These are phyloP conservation scores for Rhodotorula sp. DNA, from an alignment of 1,284 basidiomycete species.

Conservation along the genomic window DNA sequence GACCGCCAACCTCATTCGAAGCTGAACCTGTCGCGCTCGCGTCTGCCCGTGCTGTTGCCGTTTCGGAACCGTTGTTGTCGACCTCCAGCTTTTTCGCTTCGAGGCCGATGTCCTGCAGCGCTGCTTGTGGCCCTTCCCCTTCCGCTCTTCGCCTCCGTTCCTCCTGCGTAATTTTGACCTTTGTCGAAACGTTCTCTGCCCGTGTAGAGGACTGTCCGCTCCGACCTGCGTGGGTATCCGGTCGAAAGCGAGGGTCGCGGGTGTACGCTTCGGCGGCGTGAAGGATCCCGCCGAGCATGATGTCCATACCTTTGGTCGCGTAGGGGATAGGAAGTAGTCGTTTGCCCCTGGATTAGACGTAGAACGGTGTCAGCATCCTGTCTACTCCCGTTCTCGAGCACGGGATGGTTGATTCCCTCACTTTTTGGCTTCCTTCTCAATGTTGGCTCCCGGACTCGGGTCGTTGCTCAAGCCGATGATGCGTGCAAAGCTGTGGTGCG, in stretches of 20 bases:
- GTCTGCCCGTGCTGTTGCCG: background rate
- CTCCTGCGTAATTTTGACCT: conserved; percentile 22
- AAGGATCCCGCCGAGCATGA: conserved; percentile 89
- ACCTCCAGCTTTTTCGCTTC: background rate
- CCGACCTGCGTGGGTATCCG: background rate
- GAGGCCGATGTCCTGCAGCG: conserved; percentile 34
- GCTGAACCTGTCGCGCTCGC: background rate
- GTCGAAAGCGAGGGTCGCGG: conserved; percentile 45
- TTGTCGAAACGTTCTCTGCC: background rate
- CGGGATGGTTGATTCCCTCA: conserved; percentile 50
- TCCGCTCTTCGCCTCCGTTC: conserved; percentile 29
- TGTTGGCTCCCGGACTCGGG: conserved; percentile 96
- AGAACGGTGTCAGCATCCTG: background rate
- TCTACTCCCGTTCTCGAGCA: background rate
- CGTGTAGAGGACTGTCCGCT: background rate
- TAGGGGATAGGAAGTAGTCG: conserved; percentile 83
- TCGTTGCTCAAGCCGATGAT: conserved; percentile 96
- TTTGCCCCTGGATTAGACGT: conserved; percentile 48
- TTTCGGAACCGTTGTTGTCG: background rate
- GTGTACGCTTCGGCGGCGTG: conserved; percentile 87
- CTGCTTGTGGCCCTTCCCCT: conserved; percentile 31
- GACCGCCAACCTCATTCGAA: background rate
- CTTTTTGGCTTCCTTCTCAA: conserved; percentile 92
- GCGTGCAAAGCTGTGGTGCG: conserved; percentile 65
- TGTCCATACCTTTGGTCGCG: conserved; percentile 98